Conservation (phyloP, 176 grass and related monocot species). For the Eleusine coracana region DNA sequence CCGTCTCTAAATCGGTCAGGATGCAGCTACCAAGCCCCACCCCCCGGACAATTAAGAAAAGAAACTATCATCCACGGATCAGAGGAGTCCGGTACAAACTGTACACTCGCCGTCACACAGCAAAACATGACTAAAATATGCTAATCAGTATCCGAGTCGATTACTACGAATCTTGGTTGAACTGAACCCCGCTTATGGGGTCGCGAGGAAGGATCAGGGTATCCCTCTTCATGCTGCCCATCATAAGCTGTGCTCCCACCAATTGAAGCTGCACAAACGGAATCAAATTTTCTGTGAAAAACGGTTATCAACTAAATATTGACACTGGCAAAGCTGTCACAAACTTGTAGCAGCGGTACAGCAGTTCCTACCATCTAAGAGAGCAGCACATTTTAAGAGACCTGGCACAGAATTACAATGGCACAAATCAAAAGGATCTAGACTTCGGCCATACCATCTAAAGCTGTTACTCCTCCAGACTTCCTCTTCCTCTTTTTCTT, state of each 20-base stretch:
- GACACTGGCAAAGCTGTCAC: too few species aligned
- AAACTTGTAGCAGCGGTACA: neutral
- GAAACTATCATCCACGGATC: constrained; percentile 14
- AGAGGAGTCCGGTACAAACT: neutral
- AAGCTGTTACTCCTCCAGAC: constrained; percentile 25
- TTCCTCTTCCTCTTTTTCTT: constrained; percentile 39
- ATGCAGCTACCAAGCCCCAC: neutral
- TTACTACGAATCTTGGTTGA: constrained; percentile 46
- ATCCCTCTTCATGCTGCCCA: neutral
- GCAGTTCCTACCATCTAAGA: neutral
- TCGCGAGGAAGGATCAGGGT: constrained; percentile 22
- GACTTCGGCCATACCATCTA: constrained; percentile 24
- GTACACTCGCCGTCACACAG: neutral
- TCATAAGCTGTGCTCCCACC: constrained; percentile 13
- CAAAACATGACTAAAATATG: neutral
- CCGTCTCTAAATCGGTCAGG: neutral
- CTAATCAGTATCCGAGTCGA: constrained; percentile 75
- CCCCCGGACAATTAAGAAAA: constrained; percentile 6
- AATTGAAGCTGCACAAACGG: constrained; percentile 46
- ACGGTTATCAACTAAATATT: constrained; percentile 1
- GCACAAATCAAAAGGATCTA: constrained; percentile 16
- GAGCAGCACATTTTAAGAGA: too few species aligned
- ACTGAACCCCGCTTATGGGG: constrained; percentile 44
- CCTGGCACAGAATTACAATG: constrained; percentile 8
- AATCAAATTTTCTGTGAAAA: constrained; percentile 31